These are phyloP conservation scores for Arthrobotrys megalospora DNA, from an alignment of 2,329 filamentous ascomycete species.

Conservation along the genomic window DNA sequence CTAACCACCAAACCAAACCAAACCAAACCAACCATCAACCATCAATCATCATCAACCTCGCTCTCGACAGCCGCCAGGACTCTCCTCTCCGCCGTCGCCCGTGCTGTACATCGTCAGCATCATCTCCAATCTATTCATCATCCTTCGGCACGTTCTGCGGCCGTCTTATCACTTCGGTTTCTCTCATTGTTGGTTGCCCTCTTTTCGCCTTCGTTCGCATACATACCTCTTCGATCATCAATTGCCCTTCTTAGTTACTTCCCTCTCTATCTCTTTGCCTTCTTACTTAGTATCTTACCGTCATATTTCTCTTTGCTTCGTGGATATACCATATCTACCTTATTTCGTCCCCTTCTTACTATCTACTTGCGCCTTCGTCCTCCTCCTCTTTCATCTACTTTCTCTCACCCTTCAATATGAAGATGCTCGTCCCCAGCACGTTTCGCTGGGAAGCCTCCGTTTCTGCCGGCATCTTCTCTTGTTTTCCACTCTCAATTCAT, in stretches of 20 bases:
- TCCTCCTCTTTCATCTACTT: conserved; percentile 60
- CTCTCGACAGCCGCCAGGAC: conserved; percentile 1
- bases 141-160: conserved; percentile 19
- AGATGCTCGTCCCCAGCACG: conserved; percentile 51
- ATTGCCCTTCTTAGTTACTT: conserved; percentile 58
- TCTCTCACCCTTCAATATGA: conserved; percentile 34
- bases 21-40: conserved; percentile 13
- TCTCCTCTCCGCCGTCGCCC: not conserved
- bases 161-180: conserved; percentile 41
- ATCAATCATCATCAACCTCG: conserved; percentile 21
- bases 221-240: conserved; percentile 41
- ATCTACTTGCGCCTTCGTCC: conserved; percentile 58
- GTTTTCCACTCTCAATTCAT: conserved; percentile 44
- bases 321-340: conserved; percentile 57
- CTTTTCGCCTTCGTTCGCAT: conserved; percentile 53
- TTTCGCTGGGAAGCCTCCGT: conserved; percentile 47
- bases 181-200: conserved; percentile 57
- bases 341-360: conserved; percentile 25
- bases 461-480: conserved; percentile 52
- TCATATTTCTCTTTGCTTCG: conserved; percentile 61
- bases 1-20: conserved; percentile 9
- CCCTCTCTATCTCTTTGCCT: conserved; percentile 41
- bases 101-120: conserved; percentile 3
- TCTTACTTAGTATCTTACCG: conserved; percentile 51
- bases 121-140: not conserved